Conservation (phyloP, 176 grass and related monocot species). For the Phoenix dactylifera region DNA sequence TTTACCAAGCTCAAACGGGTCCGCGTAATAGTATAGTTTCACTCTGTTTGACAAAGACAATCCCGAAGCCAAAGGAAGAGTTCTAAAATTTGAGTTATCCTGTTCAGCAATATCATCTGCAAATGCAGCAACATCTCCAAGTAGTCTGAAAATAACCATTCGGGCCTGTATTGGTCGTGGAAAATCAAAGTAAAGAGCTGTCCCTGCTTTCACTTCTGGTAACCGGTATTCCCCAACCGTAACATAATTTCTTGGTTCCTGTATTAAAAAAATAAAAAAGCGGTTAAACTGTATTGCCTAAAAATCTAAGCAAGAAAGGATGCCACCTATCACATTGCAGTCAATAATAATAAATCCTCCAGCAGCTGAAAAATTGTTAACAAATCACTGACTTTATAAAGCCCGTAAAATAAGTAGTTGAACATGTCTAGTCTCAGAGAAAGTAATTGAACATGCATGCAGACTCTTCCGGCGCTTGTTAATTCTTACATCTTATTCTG, state of each 20-base stretch:
- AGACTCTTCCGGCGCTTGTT: too few relatives aligned
- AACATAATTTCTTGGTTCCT: constrained; percentile 65
- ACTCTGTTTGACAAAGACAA: constrained; percentile 82
- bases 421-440: too few relatives aligned
- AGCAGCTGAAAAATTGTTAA: too few relatives aligned
- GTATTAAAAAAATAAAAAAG: constrained; percentile 17
- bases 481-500: too few relatives aligned
- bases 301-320: too few relatives aligned
- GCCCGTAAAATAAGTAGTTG: too few relatives aligned
- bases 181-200: constrained; percentile 87
- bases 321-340: too few relatives aligned
- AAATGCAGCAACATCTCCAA: constrained; percentile 76
- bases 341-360: too few relatives aligned
- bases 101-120: constrained; percentile 77
- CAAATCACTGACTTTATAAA: too few relatives aligned
- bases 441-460: too few relatives aligned
- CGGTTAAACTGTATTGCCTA: not conserved
- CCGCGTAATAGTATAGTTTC: constrained; percentile 87
- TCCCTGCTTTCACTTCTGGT: constrained; percentile 63
- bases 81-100: constrained; percentile 52
- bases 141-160: constrained; percentile 66
- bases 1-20: constrained; percentile 89
- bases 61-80: constrained; percentile 71
- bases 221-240: constrained; percentile 74
- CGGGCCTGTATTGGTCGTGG: constrained; percentile 46